A percentile compares a stretch with the other conserved stretches of the same genome.
phyloP scores from a whole-genome alignment of 805 yeast species.

The Ogataea saltuana region DNA sequence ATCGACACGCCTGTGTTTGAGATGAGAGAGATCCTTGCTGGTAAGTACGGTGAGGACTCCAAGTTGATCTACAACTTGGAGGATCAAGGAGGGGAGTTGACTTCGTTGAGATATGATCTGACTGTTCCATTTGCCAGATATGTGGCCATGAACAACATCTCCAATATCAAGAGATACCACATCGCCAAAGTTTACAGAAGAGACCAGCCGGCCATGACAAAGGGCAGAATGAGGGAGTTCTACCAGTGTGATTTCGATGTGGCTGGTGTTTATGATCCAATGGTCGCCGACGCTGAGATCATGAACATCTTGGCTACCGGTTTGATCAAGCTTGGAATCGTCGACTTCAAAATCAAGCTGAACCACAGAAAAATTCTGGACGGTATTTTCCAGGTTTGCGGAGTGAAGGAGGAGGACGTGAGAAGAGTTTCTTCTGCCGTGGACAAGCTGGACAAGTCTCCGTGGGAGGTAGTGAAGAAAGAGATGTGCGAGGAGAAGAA shows the following conservation, averaged over 20 bases:
- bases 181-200: slow-evolving; percentile 98
- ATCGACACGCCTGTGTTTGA: slow-evolving; percentile 99
- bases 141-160: slow-evolving; percentile 93
- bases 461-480: slow-evolving; percentile 91
- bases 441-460: slow-evolving; percentile 91
- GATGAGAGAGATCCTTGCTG: slow-evolving; percentile 89
- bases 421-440: slow-evolving; percentile 93
- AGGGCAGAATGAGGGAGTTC: slow-evolving; percentile 99
- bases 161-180: slow-evolving; percentile 89
- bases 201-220: slow-evolving; percentile 99
- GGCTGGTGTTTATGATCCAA: slow-evolving; percentile 88
- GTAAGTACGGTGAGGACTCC: slow-evolving; percentile 98
- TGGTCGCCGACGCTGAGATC: slow-evolving; percentile 96
- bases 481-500: slow-evolving; percentile 92
- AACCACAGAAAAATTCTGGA: slow-evolving; percentile 96
- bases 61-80: slow-evolving; percentile 93
- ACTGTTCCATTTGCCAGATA: slow-evolving; percentile 98
- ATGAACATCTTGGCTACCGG: slow-evolving; percentile 84
- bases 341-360: slow-evolving; percentile 85
- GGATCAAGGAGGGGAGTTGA: slow-evolving; percentile 98
- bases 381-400: slow-evolving; percentile 93
- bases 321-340: slow-evolving; percentile 76
- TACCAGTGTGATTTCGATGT: slow-evolving; percentile 98
- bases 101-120: slow-evolving; percentile 92
- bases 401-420: slow-evolving; percentile 91